A percentile compares a stretch with the other conserved stretches of the same genome.
Conservation (phyloP, 768 basidiomycete species). For the Royoungia palumana region DNA sequence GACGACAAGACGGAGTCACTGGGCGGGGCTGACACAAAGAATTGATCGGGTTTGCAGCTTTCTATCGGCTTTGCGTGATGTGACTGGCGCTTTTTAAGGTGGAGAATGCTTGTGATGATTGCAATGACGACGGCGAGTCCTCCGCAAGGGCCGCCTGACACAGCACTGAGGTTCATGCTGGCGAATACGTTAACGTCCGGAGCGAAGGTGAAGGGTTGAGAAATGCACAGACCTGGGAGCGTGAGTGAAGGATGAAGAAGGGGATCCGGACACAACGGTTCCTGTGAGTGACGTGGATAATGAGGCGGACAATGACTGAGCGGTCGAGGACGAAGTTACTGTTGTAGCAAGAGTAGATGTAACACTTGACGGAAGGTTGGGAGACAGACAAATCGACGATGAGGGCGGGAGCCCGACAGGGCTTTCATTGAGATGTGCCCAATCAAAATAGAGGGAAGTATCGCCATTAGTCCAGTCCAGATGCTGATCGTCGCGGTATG, state of each 20-base stretch:
- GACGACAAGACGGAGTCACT: not conserved
- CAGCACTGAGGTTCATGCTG: conserved; percentile 3
- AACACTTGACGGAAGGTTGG: not conserved
- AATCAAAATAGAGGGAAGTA: conserved; percentile 15
- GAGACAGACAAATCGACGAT: not conserved
- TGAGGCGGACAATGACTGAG: not conserved
- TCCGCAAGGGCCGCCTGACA: conserved; percentile 8
- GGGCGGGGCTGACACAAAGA: not conserved
- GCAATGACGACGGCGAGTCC: conserved; percentile 1
- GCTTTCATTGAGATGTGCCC: conserved; percentile 12
- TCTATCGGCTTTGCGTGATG: not conserved
- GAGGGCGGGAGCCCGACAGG: not conserved
- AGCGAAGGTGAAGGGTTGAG: too few species aligned
- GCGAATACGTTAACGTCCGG: not conserved
- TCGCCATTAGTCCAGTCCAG: conserved; percentile 3
- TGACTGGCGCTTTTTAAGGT: conserved; percentile 6
- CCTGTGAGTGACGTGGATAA: not conserved
- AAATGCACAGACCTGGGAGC: conserved; percentile 1
- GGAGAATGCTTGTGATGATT: not conserved
- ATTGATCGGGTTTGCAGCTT: conserved; percentile 5
- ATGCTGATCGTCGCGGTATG: conserved; percentile 12
- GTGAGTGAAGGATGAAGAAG: not conserved
- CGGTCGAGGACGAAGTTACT: not conserved
- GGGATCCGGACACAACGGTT: not conserved
- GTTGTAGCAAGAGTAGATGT: not conserved